Conservation (phyloP, 2,329 filamentous ascomycete genomes). For the Ciborinia camelliae region DNA sequence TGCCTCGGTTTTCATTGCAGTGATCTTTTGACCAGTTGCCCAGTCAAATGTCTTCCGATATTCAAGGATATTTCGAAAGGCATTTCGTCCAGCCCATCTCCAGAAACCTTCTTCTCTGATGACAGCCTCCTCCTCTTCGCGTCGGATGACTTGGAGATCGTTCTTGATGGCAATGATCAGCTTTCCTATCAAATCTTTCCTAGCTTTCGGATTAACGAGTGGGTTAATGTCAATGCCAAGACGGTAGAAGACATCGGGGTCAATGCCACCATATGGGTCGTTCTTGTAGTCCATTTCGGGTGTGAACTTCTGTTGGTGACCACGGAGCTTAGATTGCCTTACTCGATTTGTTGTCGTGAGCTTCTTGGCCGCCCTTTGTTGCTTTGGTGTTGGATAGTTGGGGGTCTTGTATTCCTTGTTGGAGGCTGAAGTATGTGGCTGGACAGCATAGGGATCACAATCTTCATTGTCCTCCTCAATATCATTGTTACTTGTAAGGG, state of each 20-base stretch:
- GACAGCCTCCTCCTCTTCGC: slow-evolving; percentile 31
- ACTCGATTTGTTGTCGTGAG: slow-evolving; percentile 23
- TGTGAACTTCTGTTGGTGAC: slow-evolving; percentile 27
- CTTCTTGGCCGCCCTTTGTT: slow-evolving; percentile 29
- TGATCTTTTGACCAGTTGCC: slow-evolving; percentile 34
- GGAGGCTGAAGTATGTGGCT: slow-evolving; percentile 3
- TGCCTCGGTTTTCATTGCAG: neutral
- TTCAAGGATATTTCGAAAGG: slow-evolving; percentile 26
- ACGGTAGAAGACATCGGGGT: slow-evolving; percentile 33
- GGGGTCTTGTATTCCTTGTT: slow-evolving; percentile 22
- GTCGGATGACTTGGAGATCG: slow-evolving; percentile 31
- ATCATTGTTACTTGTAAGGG: neutral
- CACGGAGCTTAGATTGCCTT: slow-evolving; percentile 24
- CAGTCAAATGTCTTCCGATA: slow-evolving; percentile 31
- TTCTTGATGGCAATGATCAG: slow-evolving; percentile 31
- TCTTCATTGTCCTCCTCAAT: slow-evolving; percentile 2
- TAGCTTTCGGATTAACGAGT: slow-evolving; percentile 25
- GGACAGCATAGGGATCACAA: slow-evolving; percentile 7
- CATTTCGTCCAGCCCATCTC: slow-evolving; percentile 35
- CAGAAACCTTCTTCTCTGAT: slow-evolving; percentile 36
- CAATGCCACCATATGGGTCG: slow-evolving; percentile 28
- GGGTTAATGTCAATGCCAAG: slow-evolving; percentile 32
- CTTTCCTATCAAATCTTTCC: slow-evolving; percentile 33
- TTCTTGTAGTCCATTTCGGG: slow-evolving; percentile 13
- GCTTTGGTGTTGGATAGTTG: slow-evolving; percentile 30